Percentiles rank a stretch among this genome's conserved stretches.
These are phyloP conservation scores for Botrytis elliptica DNA, from an alignment of 2,329 filamentous ascomycete genomes.

Conservation along the genomic window DNA sequence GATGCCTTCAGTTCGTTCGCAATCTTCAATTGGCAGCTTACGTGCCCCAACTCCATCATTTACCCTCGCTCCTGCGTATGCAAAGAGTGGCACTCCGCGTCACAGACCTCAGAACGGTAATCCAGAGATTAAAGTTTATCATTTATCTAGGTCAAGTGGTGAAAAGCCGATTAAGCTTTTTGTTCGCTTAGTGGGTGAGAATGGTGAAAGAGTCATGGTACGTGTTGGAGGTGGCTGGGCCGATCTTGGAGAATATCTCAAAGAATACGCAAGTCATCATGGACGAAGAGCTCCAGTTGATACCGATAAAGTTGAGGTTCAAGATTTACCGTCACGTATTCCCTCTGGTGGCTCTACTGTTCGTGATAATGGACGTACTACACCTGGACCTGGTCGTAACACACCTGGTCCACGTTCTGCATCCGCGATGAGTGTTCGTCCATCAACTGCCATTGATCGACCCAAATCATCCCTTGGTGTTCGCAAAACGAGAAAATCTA, in stretches of 20 bases:
- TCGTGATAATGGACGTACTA: conserved; percentile 21
- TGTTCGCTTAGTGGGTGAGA: conserved; percentile 86
- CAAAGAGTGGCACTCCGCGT: conserved; percentile 44
- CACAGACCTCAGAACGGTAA: conserved; percentile 52
- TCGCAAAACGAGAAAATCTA: conserved; percentile 33
- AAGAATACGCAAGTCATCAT: conserved; percentile 91
- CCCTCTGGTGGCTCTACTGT: conserved; percentile 29
- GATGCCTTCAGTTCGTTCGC: conserved; percentile 26
- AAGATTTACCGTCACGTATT: conserved; percentile 48
- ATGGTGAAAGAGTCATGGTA: conserved; percentile 93
- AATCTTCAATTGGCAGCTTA: conserved; percentile 28
- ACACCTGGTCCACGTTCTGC: conserved; percentile 40
- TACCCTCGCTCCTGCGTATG: conserved; percentile 62
- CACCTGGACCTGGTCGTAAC: conserved; percentile 42
- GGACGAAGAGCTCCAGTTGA: conserved; percentile 60
- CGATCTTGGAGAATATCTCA: conserved; percentile 89
- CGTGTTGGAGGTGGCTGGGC: conserved; percentile 98
- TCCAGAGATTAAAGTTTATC: conserved; percentile 86
- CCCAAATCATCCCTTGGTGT: conserved; percentile 35
- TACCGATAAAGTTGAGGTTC: conserved; percentile 59
- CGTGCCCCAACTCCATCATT: conserved; percentile 64
- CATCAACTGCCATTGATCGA: conserved; percentile 33
- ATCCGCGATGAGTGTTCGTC: conserved; percentile 29
- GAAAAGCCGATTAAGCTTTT: conserved; percentile 92
- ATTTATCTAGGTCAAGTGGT: conserved; percentile 79